Base-by-base conservation (phyloP, 2,329 filamentous ascomycete species). In the Parascedosporium putredinis region DNA sequence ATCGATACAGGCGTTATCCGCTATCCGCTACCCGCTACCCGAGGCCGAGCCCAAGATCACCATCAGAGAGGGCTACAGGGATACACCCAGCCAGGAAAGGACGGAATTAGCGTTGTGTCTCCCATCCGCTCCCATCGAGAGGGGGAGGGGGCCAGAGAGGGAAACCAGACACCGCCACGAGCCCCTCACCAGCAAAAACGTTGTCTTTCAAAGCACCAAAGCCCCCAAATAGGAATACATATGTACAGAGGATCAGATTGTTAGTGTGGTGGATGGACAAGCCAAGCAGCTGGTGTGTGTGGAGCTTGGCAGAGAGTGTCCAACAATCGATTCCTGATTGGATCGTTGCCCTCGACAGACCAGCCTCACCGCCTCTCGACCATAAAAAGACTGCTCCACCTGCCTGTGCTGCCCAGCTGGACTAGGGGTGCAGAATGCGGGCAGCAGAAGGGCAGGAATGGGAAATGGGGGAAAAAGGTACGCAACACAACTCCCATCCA, bases 331-430 rank as follows among this genome's bases (percentile, higher is more conserved):
- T 5, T 40, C 36, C 36, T 40, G 36, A 40, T 40, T 40, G 36
- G 36, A 40, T n/a, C 36, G 22, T 20, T 10, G 22, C 4, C 18
- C 6, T 20, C n/a, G n/a, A 40, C 22, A n/a, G n/a, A 40, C 36
- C 36, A 40, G 36, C 36, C 36, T 40, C 36, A 40, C 36, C 36
- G 36, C 36, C 36, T 40, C 36, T 40, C 36, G 36, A 34, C 33
- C 33, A 34, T n/a, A 16, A 34, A 34, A 34, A n/a, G n/a, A n/a
- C n/a, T n/a, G n/a, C n/a, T n/a, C n/a, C 27, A 7, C 27, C 27
- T 7, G 27, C 6, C 7, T 18, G n/a, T 18, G 22, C 36, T 18
- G 36, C 36, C 36, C 36, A 40, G 36, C 36, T 40, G 36, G 36
- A 40, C 36, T 20, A 40, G 36, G 36, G 36, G 36, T 40, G 36